Conservation (phyloP, 116 monocot genomes). For the Zostera marina region DNA sequence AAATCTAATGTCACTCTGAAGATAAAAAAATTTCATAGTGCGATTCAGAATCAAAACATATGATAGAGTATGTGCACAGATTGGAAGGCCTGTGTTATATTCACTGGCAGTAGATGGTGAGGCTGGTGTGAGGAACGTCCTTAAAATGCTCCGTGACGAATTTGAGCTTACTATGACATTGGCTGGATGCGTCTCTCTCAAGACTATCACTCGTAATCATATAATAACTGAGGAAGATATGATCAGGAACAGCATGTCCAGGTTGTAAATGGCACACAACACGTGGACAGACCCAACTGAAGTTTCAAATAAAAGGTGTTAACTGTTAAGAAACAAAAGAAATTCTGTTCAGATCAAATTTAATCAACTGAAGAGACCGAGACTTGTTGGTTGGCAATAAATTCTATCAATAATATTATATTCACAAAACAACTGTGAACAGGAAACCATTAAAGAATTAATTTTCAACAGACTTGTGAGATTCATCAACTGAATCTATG, state of each 20-base stretch:
- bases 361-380: no score
- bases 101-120: slow-evolving; percentile 82
- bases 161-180: slow-evolving; percentile 82
- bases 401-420: no score
- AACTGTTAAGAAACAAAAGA: no score
- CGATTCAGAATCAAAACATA: no score
- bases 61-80: slow-evolving; percentile 17
- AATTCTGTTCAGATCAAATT: no score
- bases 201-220: slow-evolving; percentile 65
- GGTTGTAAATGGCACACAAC: slow-evolving; percentile 16
- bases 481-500: slow-evolving; percentile 3
- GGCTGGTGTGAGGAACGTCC: slow-evolving; percentile 63
- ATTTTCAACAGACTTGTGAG: slow-evolving; percentile 4
- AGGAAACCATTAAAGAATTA: no score
- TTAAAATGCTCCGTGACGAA: slow-evolving; percentile 79
- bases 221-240: slow-evolving; percentile 40
- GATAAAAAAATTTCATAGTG: no score
- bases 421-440: no score
- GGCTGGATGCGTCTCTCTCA: slow-evolving; percentile 65
- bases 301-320: no score
- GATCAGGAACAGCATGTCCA: slow-evolving; percentile 16
- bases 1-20: no score
- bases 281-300: no score
- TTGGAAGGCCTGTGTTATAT: slow-evolving; percentile 84
- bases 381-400: no score